phyloP scores from a whole-genome alignment of 768 basidiomycete species.

The Termitomyces sp. region DNA sequence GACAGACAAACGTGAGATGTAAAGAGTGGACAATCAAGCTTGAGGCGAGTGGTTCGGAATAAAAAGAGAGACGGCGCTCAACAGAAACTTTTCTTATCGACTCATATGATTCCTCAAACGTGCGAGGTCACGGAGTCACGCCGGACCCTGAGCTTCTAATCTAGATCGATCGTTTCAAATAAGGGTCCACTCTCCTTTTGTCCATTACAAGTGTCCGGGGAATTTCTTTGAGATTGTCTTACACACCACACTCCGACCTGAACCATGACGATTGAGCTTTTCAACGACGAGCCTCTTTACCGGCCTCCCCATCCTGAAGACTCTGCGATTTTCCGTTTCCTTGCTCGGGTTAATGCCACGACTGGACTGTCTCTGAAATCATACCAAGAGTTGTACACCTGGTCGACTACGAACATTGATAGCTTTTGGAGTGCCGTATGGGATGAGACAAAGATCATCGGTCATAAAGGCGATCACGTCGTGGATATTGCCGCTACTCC shows the following conservation, averaged over 20 bases:
- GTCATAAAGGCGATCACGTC: slow-evolving; percentile 54
- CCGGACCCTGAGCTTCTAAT: background rate
- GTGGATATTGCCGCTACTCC: slow-evolving; percentile 53
- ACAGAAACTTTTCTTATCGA: slow-evolving; percentile 10
- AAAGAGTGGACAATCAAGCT: slow-evolving; percentile 6
- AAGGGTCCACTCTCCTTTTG: slow-evolving; percentile 4
- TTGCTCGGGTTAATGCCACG: slow-evolving; percentile 43
- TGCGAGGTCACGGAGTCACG: slow-evolving; percentile 19
- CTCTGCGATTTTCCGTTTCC: slow-evolving; percentile 46
- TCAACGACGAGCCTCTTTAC: slow-evolving; percentile 32
- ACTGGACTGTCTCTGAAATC: slow-evolving; percentile 39
- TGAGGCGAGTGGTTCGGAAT: slow-evolving; percentile 1
- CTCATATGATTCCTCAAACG: slow-evolving; percentile 18
- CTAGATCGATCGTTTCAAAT: slow-evolving; percentile 2
- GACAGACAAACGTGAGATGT: slow-evolving; percentile 26
- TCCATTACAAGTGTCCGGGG: background rate
- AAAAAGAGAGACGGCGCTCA: slow-evolving; percentile 5
- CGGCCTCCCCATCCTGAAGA: slow-evolving; percentile 34
- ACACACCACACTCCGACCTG: background rate
- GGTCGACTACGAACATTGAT: slow-evolving; percentile 58
- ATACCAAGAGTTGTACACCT: slow-evolving; percentile 62
- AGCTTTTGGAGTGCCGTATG: slow-evolving; percentile 72
- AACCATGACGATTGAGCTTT: slow-evolving; percentile 8
- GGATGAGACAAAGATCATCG: slow-evolving; percentile 60
- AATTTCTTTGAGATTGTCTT: slow-evolving; percentile 2